Percentiles rank a stretch among this genome's conserved stretches.
Conservation (phyloP, 1,139 yeast species). For the Pichia inconspicua region DNA sequence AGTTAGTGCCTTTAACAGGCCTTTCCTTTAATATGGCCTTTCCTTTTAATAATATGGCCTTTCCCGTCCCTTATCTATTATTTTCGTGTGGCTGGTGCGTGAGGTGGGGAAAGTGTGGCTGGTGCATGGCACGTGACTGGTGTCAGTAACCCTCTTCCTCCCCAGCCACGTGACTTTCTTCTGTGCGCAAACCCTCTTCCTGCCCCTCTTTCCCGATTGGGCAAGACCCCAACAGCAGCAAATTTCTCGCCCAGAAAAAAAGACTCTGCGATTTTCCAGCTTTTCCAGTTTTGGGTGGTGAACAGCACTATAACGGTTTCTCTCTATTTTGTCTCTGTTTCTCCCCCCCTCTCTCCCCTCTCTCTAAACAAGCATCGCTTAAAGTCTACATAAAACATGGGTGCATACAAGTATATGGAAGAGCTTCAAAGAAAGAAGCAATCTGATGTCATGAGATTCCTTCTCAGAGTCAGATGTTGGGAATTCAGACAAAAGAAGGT, state of each 20-base stretch:
- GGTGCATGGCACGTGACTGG: too few relatives aligned
- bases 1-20: too few relatives aligned
- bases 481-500: constrained; percentile 99
- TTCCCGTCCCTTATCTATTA: too few relatives aligned
- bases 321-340: not conserved
- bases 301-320: not conserved
- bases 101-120: too few relatives aligned
- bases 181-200: not conserved
- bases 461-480: constrained; percentile 99
- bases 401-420: constrained; percentile 99
- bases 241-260: too few relatives aligned
- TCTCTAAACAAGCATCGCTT: not conserved
- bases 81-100: too few relatives aligned
- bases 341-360: not conserved
- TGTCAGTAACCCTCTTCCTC: not conserved
- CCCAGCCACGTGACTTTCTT: not conserved
- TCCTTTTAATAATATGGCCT: too few relatives aligned
- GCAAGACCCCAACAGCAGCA: too few relatives aligned
- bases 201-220: not conserved
- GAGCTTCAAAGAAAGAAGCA: constrained; percentile 99
- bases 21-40: too few relatives aligned
- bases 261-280: too few relatives aligned
- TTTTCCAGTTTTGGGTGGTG: too few relatives aligned
- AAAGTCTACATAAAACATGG: constrained; percentile 46
- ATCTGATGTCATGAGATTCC: constrained; percentile 98